Conservation (phyloP, 2,329 filamentous ascomycete species). For the Escovopsis sp. region DNA sequence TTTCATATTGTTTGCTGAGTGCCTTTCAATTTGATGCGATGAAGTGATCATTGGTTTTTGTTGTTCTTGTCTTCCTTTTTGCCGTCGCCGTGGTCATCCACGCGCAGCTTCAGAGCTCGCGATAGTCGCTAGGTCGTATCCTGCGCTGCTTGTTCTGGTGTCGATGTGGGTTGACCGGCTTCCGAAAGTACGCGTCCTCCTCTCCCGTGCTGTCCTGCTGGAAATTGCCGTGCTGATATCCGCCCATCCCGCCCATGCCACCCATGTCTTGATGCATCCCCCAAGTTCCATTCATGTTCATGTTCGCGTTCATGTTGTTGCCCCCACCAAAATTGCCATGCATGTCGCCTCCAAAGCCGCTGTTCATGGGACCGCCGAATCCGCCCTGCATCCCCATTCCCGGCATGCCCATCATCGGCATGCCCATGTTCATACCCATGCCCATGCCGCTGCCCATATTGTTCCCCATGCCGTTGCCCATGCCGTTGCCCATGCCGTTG, state of each 20-base stretch:
- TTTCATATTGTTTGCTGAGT: too few species aligned
- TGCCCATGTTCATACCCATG: constrained; percentile 17
- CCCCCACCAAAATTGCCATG: constrained; percentile 13
- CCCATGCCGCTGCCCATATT: constrained; percentile 7
- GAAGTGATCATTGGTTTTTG: too few species aligned
- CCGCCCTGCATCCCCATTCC: constrained; percentile 12
- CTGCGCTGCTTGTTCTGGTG: constrained; percentile 69
- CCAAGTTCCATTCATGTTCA: constrained; percentile 9
- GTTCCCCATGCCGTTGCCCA: constrained; percentile 1
- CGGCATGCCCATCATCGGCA: constrained; percentile 14
- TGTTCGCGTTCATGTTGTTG: constrained; percentile 12
- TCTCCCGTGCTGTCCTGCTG: constrained; percentile 43
- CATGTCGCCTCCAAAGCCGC: constrained; percentile 16
- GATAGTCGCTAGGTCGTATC: constrained; percentile 78
- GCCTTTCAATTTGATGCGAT: too few species aligned
- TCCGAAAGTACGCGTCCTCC: constrained; percentile 86
- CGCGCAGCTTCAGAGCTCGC: constrained; percentile 45
- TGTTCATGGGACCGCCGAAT: constrained; percentile 18
- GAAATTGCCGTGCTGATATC: constrained; percentile 24
- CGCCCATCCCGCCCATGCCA: constrained; percentile 15
- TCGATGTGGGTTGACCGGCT: constrained; percentile 87
- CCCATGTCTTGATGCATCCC: constrained; percentile 8
- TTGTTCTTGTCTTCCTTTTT: not conserved
- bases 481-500: not conserved
- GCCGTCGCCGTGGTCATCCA: not conserved